These are phyloP conservation scores for Clarireedia sp. DNA, from an alignment of 2,329 filamentous ascomycete genomes.

Conservation along the genomic window DNA sequence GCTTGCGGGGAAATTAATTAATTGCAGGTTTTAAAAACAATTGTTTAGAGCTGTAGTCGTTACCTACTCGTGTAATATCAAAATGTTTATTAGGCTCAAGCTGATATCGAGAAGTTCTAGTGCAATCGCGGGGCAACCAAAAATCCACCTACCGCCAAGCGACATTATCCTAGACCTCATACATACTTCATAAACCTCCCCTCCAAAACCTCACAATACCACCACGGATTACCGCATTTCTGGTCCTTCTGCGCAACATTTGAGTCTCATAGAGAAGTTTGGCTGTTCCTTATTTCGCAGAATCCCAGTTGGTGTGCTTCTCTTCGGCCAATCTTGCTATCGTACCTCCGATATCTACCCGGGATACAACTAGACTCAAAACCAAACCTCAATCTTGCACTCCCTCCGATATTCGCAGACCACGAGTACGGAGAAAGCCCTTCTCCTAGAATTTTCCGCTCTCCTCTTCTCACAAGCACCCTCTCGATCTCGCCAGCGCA, in stretches of 20 bases:
- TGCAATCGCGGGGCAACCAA: conserved; percentile 21
- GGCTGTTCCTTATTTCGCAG: background rate
- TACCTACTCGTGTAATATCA: conserved; percentile 5
- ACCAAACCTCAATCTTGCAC: background rate
- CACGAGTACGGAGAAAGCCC: too few relatives aligned
- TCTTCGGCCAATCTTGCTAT: background rate
- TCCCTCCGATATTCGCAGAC: background rate
- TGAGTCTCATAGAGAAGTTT: background rate
- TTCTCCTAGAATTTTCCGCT: too few relatives aligned
- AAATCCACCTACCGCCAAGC: conserved; percentile 10
- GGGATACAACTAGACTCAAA: background rate
- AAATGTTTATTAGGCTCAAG: conserved; percentile 7
- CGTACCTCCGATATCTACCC: background rate
- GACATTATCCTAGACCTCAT: conserved; percentile 12
- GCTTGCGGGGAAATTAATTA: background rate
- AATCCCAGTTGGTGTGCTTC: background rate
- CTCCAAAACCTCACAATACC: background rate
- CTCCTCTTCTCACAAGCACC: too few relatives aligned
- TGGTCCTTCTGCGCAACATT: background rate
- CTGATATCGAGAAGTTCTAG: conserved; percentile 12
- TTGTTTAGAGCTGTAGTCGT: background rate
- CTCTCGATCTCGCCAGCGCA: too few relatives aligned
- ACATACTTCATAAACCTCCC: background rate
- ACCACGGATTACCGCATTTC: background rate
- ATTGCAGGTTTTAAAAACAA: background rate